Base-by-base conservation (phyloP, 2,329 filamentous ascomycete species). In the Apiospora arundinis region DNA sequence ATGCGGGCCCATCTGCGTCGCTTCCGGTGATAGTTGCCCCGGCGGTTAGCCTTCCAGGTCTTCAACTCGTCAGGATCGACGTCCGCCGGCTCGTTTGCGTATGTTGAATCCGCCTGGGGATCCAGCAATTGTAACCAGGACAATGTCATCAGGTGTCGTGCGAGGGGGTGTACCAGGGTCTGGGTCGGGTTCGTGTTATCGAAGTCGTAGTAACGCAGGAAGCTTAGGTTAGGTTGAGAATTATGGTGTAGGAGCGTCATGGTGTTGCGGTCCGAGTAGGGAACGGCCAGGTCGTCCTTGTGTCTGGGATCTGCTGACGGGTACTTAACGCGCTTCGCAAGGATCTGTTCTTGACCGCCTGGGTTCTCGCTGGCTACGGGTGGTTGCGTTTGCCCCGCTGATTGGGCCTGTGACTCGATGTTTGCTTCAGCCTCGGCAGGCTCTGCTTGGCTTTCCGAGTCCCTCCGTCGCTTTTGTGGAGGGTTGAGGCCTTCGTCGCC, bases 121-220 rank as follows among this genome's bases (percentile, higher is more conserved):
- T 92, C 88, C 21, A 98, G 84, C 6, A 99, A 89, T 82, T 98
- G 95, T 2, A 99, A 89, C 95, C 95, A 99, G 40, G 94, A 95
- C 42, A 98, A 85, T 6, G 92, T 90, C 77, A 95, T 92, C 69
- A 99, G 89, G 79, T 96, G 92, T 21, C 89, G 92, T 81, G 92
- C 89, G 14, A 99, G 89, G 0, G 96, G 95, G 79, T 98, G 96
- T 0, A 84, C 81, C 32, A 90, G 85, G 18, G 88, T 85, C 70
- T 86, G 88, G 74, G 87, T 88, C 60, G 91, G 90, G 73, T 90
- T 90, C 72, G 89, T 88, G 75, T 88, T 85, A 82, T 97, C 94
- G 83, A 92, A 98, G 80, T 91, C 90, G 83, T 97, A 98, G 85
- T 97, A 97, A 80, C 93, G 93, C 25, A 99, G 88, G 67, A 96